Conservation (phyloP, 257 asterid species). For the Petunia axillaris region DNA sequence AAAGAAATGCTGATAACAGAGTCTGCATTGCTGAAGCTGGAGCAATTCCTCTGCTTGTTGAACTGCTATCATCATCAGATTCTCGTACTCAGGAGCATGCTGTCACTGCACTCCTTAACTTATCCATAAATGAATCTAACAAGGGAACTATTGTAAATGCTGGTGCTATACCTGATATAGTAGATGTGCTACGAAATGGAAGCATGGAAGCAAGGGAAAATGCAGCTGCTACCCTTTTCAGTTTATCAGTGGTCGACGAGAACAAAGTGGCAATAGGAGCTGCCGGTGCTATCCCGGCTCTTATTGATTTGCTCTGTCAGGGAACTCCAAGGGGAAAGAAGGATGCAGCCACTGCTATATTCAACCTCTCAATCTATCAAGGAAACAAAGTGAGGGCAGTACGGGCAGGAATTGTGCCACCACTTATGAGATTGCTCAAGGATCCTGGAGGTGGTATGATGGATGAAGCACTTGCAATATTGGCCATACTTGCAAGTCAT, state of each 20-base stretch:
- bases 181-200: slow-evolving; percentile 74
- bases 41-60: slow-evolving; percentile 84
- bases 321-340: slow-evolving; percentile 95
- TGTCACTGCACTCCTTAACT: slow-evolving; percentile 89
- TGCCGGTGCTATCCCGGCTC: slow-evolving; percentile 90
- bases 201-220: slow-evolving; percentile 89
- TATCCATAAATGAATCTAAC: slow-evolving; percentile 87
- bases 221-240: slow-evolving; percentile 94
- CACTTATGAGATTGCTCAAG: slow-evolving; percentile 67
- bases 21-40: slow-evolving; percentile 96
- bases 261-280: slow-evolving; percentile 94
- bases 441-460: slow-evolving; percentile 94
- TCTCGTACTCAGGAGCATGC: slow-evolving; percentile 89
- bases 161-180: slow-evolving; percentile 91
- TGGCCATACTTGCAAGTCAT: slow-evolving; percentile 91
- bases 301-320: slow-evolving; percentile 73
- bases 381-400: slow-evolving; percentile 93
- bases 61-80: slow-evolving; percentile 73
- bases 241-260: slow-evolving; percentile 81
- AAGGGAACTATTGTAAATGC: slow-evolving; percentile 79
- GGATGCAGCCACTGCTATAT: slow-evolving; percentile 96
- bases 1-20: slow-evolving; percentile 88
- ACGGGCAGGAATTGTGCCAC: slow-evolving; percentile 82
- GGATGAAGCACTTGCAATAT: slow-evolving; percentile 88
- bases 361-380: slow-evolving; percentile 84